Evolutionary conservation across 2,329 filamentous ascomycete species (phyloP).

Genomic region (Mariannaea elegans): DNA sequence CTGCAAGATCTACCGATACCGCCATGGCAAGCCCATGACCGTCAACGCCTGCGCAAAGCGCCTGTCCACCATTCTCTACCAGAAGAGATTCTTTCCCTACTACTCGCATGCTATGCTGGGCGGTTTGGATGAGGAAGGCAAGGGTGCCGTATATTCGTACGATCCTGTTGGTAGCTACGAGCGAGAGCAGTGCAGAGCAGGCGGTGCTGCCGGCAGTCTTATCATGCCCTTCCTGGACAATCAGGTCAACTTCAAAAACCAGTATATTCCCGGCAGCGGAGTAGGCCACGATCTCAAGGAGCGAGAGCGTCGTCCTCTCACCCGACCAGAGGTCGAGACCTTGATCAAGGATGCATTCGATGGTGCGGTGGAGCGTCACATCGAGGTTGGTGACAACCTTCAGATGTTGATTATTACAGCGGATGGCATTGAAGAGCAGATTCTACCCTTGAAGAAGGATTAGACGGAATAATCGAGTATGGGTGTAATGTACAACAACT

Average conservation of each 20-base stretch:
- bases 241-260: slow-evolving; percentile 99
- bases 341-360: slow-evolving; percentile 98
- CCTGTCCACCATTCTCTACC: slow-evolving; percentile 93
- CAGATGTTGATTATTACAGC: slow-evolving; percentile 95
- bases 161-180: slow-evolving; percentile 98
- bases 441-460: slow-evolving; percentile 88
- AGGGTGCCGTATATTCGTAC: slow-evolving; percentile 95
- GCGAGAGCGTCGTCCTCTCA: slow-evolving; percentile 74
- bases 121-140: slow-evolving; percentile 92
- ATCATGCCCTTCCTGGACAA: slow-evolving; percentile 99
- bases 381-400: slow-evolving; percentile 95
- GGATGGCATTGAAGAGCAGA: slow-evolving; percentile 87
- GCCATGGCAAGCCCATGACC: slow-evolving; percentile 95
- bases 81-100: slow-evolving; percentile 99
- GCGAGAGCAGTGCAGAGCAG: slow-evolving; percentile 93
- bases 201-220: slow-evolving; percentile 88
- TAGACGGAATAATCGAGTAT: slow-evolving; percentile 53
- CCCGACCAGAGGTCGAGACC: slow-evolving; percentile 78
- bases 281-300: slow-evolving; percentile 82
- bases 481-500: slow-evolving; percentile 43
- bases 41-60: slow-evolving; percentile 95
- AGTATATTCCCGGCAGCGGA: slow-evolving; percentile 89
- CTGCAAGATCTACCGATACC: slow-evolving; percentile 99
- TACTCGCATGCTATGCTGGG: slow-evolving; percentile 95
- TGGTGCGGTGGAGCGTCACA: slow-evolving; percentile 97